Evolutionary conservation across 176 grass and related monocot genomes (phyloP).

Genomic region (Cymbopogon citratus): DNA sequence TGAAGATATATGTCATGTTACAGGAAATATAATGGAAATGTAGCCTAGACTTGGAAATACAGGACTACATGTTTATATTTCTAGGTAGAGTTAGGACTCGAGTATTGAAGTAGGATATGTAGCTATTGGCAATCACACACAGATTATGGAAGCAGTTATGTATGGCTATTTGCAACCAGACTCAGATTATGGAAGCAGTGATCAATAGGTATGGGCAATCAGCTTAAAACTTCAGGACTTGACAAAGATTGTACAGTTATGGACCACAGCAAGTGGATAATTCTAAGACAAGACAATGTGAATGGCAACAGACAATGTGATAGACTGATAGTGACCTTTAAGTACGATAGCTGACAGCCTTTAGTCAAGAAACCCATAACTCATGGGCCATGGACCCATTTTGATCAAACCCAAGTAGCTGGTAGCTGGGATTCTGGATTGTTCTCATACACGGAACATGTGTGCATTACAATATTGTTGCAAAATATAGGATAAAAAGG

Average conservation of each 20-base stretch:
- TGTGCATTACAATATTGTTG: not conserved
- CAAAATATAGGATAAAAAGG: not conserved
- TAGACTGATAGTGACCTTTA: not conserved
- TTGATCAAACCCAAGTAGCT: not conserved
- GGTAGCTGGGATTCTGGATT: not conserved
- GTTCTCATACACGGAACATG: not conserved
- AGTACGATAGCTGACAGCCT: constrained; percentile 9
- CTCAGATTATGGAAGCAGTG: not conserved
- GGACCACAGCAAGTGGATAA: not conserved
- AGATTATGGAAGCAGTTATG: not conserved
- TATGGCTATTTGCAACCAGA: not conserved
- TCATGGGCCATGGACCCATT: not conserved
- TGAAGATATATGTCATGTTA: constrained; percentile 4
- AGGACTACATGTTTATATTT: not conserved
- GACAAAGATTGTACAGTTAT: not conserved
- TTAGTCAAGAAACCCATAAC: constrained; percentile 6
- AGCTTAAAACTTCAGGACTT: not conserved
- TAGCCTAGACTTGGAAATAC: not conserved
- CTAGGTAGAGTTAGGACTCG: not conserved
- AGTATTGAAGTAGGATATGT: not conserved
- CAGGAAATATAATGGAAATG: not conserved
- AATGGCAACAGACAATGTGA: not conserved
- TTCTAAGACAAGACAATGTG: not conserved
- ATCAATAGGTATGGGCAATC: constrained; percentile 5
- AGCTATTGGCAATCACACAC: not conserved